A percentile compares a stretch with the other conserved stretches of the same genome.
Evolutionary conservation across 73 alveolate genomes (phyloP).

Genomic region (Tetrahymena elliotti): DNA sequence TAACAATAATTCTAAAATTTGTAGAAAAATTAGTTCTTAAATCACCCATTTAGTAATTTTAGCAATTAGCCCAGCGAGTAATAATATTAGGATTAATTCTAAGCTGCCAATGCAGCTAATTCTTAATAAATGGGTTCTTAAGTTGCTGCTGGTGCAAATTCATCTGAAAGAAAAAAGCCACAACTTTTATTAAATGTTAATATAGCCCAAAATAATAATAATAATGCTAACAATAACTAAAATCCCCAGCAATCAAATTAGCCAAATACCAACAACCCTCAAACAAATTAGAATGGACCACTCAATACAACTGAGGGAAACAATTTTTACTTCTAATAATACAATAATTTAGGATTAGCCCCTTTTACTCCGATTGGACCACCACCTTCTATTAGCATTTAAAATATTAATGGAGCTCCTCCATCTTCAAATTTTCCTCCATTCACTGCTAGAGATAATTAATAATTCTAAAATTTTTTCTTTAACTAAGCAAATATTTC

Average conservation of each 20-base stretch:
- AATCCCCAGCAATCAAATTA: background rate
- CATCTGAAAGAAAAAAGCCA: background rate
- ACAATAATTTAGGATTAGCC: background rate
- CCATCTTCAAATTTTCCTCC: background rate
- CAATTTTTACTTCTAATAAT: background rate
- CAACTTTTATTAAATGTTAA: background rate
- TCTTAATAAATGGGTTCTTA: background rate
- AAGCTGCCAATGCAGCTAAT: background rate
- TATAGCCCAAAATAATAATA: background rate
- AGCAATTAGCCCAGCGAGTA: background rate
- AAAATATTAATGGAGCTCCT: background rate
- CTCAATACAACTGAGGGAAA: background rate
- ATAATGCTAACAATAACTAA: background rate
- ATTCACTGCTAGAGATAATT: background rate
- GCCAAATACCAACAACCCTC: background rate
- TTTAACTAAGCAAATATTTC: background rate
- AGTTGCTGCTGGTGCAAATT: background rate
- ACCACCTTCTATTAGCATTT: background rate
- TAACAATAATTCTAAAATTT: background rate
- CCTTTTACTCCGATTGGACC: background rate
- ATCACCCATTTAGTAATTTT: background rate
- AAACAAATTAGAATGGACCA: background rate
- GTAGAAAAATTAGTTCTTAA: background rate
- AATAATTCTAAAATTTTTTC: background rate
- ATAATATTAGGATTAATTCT: background rate